Evolutionary conservation across 225 moss, liverwort and hornwort genomes (phyloP), one percentile per base, ranked within the genome.

Genomic region (Pseudoscleropodium purum): DNA sequence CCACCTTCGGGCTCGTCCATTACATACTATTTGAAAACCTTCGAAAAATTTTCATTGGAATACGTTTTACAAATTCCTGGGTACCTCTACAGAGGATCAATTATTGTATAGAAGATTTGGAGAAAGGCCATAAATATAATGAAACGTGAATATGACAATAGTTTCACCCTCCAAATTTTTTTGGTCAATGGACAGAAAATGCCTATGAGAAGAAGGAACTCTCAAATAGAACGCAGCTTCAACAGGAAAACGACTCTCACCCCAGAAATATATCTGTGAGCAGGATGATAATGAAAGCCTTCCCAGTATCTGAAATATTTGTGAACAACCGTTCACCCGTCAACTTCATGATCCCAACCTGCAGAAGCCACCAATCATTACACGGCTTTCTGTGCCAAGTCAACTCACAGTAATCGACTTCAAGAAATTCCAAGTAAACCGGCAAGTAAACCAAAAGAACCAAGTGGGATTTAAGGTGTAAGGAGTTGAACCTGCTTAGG

Each of bases 231-330:
- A 88, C 63, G 23, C 63, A 60, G 56, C 21, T 59, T 39, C 83
- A 43, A 70, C 37, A 61, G 43, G 59, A 59, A 90, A 80, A n/a
- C 25, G 72, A 49, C 37, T 68, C 94, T 92, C 89, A 98, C 99
- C 99, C 97, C 56, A 97, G 92, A 93, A 99, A 99, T 88, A 99
- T 99, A 64, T 99, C 99, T 89, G 96, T 97, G 86, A 95, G 90
- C 81, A 99, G 94, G 83, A 99, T 99, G 82, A 99, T 99, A 41
- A 97, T 96, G 84, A 99, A 99, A 84, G 99, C 99, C 91, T 99
- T 99, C 90, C 99, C 99, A 68, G 97, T 96, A 91, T 99, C 99
- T 91, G 99, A 99, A 89, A 99, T 95, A 87, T 97, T 97, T 26
- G 99, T 97, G 88, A 99, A 99, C 69, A 99, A 82, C 36, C 99